Base-by-base conservation (phyloP, 176 grass and related monocot genomes). In the Themeda triandra region DNA sequence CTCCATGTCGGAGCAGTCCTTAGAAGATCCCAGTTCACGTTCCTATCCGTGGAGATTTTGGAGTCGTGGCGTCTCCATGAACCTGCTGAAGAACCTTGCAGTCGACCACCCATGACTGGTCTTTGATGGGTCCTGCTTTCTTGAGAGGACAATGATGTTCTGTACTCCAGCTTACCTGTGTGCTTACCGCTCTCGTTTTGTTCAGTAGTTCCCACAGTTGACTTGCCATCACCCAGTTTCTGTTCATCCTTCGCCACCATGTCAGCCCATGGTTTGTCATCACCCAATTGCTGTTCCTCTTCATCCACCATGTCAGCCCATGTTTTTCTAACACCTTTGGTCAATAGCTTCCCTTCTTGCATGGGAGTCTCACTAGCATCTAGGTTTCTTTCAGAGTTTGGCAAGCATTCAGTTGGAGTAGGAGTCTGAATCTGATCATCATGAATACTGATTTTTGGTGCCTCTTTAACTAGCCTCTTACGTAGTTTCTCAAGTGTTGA, bases 281-380 rank as follows among this genome's bases (percentile, higher is more conserved):
- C 66, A 71, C 31, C 66, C 31, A 59, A 59, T 58, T 82, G 79
- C 19, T 81, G 79, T 29, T 82, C 80, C 51, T 91, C 89, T 71
- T 92, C 87, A 49, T 91, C 83, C 33, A 84, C 71, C 80, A 91
- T 87, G 71, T 92, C 91, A 73, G 87, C 80, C 91, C 84, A 89
- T 10, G 80, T 84, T 89, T 83, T 87, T 53, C 30, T 82, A 51
- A 69, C 59, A 84, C 19, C 25, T 35, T 48, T 66, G 23, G 54
- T 76, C 48, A 69, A 60, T 21, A 30, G 40, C 15, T 75, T 72
- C n/a, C 63, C 81, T 36, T 73, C 79, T 42, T 75, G 67, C 74
- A 46, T 58, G 74, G 65, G 32, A 56, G 44, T 86, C 72, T 71
- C 65, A 32, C 40, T 81, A 86, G 64, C 64, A 63, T 70, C 23